These are phyloP conservation scores for Austroboletus niveus DNA, from an alignment of 1,284 basidiomycete species.

Conservation along the genomic window DNA sequence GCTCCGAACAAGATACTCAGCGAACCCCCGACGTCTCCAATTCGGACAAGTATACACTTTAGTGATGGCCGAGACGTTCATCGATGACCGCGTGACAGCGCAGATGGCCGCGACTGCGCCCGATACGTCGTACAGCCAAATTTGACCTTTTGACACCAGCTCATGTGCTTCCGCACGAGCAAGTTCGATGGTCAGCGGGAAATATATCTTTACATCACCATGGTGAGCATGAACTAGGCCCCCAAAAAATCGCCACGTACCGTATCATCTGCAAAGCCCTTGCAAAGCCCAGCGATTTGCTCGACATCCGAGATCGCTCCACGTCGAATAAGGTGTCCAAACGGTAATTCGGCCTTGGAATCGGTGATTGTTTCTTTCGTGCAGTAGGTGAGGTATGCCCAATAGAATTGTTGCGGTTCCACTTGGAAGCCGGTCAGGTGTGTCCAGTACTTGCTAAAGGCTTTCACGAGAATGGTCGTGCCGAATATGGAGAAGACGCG, in stretches of 20 bases:
- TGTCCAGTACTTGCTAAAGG: slow-evolving; percentile 55
- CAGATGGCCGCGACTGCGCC: slow-evolving; percentile 58
- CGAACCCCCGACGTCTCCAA: slow-evolving; percentile 45
- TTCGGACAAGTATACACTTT: slow-evolving; percentile 48
- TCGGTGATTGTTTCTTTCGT: slow-evolving; percentile 41
- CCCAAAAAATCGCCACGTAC: slow-evolving; percentile 36
- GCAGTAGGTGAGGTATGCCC: slow-evolving; percentile 58
- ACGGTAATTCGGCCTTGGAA: slow-evolving; percentile 36
- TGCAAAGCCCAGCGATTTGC: slow-evolving; percentile 49
- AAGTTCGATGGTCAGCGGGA: slow-evolving; percentile 42
- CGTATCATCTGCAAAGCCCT: slow-evolving; percentile 57
- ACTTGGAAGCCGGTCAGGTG: slow-evolving; percentile 45
- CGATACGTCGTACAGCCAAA: slow-evolving; percentile 61
- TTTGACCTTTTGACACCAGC: slow-evolving; percentile 48
- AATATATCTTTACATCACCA: slow-evolving; percentile 46
- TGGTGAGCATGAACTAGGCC: slow-evolving; percentile 3
- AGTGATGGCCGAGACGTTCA: slow-evolving; percentile 44
- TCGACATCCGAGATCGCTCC: slow-evolving; percentile 44
- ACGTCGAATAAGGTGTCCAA: slow-evolving; percentile 33
- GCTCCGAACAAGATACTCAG: slow-evolving; percentile 42
- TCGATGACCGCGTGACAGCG: slow-evolving; percentile 46
- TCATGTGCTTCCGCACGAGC: slow-evolving; percentile 52
- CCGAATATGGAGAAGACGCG: slow-evolving; percentile 73
- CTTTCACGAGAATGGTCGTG: slow-evolving; percentile 42
- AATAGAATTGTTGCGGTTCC: slow-evolving; percentile 55